Conservation (phyloP, 2,329 filamentous ascomycete species). For the Immersiporthe knoxdaviesiana region DNA sequence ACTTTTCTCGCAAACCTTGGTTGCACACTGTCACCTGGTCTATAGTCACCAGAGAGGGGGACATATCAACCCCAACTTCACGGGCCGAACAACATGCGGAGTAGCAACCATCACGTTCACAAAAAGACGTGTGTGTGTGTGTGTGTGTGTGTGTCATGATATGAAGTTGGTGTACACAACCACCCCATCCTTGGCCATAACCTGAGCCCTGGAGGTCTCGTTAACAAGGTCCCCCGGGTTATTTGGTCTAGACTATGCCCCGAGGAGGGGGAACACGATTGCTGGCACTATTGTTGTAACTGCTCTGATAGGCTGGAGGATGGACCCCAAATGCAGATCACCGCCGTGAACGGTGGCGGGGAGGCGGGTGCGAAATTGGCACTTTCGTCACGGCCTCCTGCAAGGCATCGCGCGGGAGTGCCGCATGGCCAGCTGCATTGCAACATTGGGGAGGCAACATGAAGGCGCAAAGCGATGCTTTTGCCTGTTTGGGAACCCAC, state of each 20-base stretch:
- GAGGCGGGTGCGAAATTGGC: neutral
- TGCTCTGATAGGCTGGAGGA: neutral
- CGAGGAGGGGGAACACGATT: neutral
- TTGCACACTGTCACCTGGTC: neutral
- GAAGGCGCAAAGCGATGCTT: neutral
- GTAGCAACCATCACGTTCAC: neutral
- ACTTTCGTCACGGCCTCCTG: neutral
- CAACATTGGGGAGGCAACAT: neutral
- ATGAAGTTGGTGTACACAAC: neutral
- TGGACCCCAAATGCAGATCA: too few species aligned
- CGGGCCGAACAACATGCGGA: neutral
- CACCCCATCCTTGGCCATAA: neutral
- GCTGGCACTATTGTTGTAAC: neutral
- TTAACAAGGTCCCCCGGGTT: neutral
- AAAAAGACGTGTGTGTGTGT: neutral
- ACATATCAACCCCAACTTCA: neutral
- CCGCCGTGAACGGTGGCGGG: neutral
- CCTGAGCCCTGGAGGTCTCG: too few species aligned
- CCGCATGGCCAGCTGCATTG: constrained; percentile 1
- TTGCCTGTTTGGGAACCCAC: neutral
- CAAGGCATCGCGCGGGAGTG: neutral
- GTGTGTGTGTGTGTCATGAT: neutral
- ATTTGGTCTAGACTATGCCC: neutral
- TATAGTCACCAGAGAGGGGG: neutral
- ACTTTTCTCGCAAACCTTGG: neutral